Base-by-base conservation (phyloP, 2,329 filamentous ascomycete genomes). In the Xylaria arbuscula region DNA sequence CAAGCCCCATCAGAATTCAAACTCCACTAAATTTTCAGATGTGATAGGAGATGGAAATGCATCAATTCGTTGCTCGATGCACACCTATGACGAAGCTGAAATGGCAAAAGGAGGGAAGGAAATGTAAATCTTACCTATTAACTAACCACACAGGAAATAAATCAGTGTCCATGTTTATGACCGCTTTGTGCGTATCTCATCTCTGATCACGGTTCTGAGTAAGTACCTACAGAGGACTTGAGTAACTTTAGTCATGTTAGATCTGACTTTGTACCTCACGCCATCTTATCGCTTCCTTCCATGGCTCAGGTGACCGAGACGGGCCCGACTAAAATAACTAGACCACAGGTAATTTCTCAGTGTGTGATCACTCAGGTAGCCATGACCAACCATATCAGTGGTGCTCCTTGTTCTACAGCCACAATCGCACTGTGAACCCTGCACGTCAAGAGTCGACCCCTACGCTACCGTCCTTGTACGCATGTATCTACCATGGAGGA, bases 241-340 rank as follows among this genome's bases (percentile, higher is more conserved):
- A 5, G 28, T 28, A 28, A 28, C 28, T 28, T 28, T 28, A 28
- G 61, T 68, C 47, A 70, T 51, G 57, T 53, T 55, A 36, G 54
- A 45, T 60, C 28, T 45, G 19, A 54, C 40, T 53, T 5, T 67
- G 38, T 60, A 65, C 48, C 60, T 64, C 32, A 38, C 64, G 47
- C 53, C 62, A 63, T 70, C 62, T 66, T 68, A 64, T 70, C 68
- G 57, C 68, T 68, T 70, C 68, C 68, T 70, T 47, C 53, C 54
- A 55, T 68, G 62, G 68, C 65, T 70, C 68, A 68, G 68, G 66
- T 70, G 68, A 70, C 66, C 59, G 50, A 62, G 53, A 47, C 36
- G 51, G 66, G 22, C 56, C 51, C 56, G 38, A 62, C 66, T 68
- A 68, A 68, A 62, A 65, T 64, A 61, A 60, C 60, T 67, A 69